Evolutionary conservation across 306 rosid genomes (phyloP).

Genomic region (Vigna trinervia): DNA sequence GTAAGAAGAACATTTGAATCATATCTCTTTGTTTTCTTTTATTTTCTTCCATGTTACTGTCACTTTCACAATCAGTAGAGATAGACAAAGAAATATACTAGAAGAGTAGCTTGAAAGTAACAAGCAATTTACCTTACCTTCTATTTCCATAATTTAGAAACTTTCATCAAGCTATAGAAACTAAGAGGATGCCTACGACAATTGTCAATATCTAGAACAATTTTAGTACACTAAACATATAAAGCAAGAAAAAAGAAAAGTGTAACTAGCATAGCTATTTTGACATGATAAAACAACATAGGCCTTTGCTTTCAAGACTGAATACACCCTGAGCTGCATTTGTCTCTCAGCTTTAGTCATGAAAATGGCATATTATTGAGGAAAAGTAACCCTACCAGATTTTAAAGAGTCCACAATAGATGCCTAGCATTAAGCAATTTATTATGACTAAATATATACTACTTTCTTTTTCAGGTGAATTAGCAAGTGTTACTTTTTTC

Average conservation of each 20-base stretch:
- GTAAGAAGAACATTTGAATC: not conserved
- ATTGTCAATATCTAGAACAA: slow-evolving; percentile 2
- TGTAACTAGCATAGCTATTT: slow-evolving; percentile 13
- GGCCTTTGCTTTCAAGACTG: slow-evolving; percentile 12
- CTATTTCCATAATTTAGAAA: slow-evolving; percentile 1
- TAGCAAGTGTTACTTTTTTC: not conserved
- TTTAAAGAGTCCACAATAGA: slow-evolving; percentile 18
- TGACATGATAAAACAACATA: slow-evolving; percentile 9
- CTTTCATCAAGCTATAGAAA: slow-evolving; percentile 9
- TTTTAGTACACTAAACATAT: slow-evolving; percentile 2
- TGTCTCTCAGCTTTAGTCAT: slow-evolving; percentile 12
- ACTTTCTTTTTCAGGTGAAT: not conserved
- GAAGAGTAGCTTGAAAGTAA: not conserved
- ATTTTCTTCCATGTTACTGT: not conserved
- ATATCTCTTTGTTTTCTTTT: not conserved
- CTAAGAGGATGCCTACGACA: not conserved
- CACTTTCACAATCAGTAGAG: slow-evolving; percentile 1
- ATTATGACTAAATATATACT: not conserved
- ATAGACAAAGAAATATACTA: not conserved
- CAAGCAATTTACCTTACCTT: not conserved
- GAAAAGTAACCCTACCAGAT: slow-evolving; percentile 22
- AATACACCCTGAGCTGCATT: slow-evolving; percentile 17
- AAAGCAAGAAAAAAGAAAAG: slow-evolving; percentile 23
- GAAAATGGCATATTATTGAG: slow-evolving; percentile 28
- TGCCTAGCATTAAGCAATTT: not conserved